phyloP scores from a whole-genome alignment of 352 stramenopile genomes.

The Discostella stelligera region DNA sequence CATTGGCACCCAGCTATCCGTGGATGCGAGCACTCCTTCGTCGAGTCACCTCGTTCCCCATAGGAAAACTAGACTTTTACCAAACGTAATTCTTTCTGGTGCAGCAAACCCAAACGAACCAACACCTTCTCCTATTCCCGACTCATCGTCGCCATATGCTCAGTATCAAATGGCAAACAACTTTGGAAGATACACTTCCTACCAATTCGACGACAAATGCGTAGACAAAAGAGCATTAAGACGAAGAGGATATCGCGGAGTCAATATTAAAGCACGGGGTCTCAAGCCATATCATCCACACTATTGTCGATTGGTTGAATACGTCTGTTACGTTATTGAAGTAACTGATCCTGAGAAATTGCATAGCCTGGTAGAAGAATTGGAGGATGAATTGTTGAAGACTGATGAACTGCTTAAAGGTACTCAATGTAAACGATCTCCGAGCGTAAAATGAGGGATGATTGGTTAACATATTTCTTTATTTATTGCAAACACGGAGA shows the following conservation, averaged over 20 bases:
- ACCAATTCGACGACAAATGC: constrained; percentile 3
- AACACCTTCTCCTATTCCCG: constrained; percentile 8
- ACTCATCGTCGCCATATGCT: background rate
- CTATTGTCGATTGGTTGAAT: constrained; percentile 67
- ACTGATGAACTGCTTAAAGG: background rate
- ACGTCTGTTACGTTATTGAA: constrained; percentile 58
- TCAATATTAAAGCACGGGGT: constrained; percentile 12
- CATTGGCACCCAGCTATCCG: constrained; percentile 3
- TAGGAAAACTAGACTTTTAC: constrained; percentile 17
- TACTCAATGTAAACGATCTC: no score
- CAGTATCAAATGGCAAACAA: constrained; percentile 22
- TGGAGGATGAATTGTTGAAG: constrained; percentile 48
- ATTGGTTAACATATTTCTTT: background rate
- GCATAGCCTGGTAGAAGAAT: constrained; percentile 46
- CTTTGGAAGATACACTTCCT: constrained; percentile 32
- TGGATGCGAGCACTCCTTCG: constrained; percentile 6
- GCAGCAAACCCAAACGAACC: constrained; percentile 44
- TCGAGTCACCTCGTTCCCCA: background rate
- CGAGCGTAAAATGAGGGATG: background rate
- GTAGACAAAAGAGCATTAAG: background rate
- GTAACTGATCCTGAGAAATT: constrained; percentile 45
- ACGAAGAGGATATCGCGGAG: background rate
- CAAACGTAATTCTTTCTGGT: constrained; percentile 36
- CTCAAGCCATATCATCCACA: constrained; percentile 37
- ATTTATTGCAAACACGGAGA: background rate